Evolutionary conservation across 2,329 filamentous ascomycete species (phyloP).

Genomic region (Aspergillus sp.): DNA sequence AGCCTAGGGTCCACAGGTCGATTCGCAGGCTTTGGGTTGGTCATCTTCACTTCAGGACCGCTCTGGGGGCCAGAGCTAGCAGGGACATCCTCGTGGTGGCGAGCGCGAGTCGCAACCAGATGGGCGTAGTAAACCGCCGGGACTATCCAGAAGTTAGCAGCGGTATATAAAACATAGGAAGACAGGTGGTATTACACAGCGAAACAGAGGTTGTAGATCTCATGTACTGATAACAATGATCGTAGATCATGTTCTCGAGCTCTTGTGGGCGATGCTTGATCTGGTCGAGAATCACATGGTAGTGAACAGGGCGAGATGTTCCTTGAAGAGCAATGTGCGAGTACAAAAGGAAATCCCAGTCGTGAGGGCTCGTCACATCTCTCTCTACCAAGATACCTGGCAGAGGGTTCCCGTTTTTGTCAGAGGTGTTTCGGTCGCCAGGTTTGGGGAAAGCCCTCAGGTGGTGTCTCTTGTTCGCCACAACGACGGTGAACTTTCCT

Average conservation of each 20-base stretch:
- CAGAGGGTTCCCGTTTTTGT: conserved; percentile 72
- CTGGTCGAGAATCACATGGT: conserved; percentile 83
- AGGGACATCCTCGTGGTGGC: conserved; percentile 59
- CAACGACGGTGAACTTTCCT: conserved; percentile 73
- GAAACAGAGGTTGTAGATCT: conserved; percentile 91
- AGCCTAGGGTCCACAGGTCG: conserved; percentile 27
- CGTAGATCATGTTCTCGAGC: conserved; percentile 83
- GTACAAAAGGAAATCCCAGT: conserved; percentile 78
- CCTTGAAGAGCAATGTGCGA: conserved; percentile 81
- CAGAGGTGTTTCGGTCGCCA: conserved; percentile 44
- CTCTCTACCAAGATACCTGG: conserved; percentile 83
- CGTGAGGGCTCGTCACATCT: conserved; percentile 83
- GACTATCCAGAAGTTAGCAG: conserved; percentile 25
- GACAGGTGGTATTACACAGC: conserved; percentile 41
- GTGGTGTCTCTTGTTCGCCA: conserved; percentile 91
- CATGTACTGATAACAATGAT: conserved; percentile 89
- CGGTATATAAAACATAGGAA: background rate
- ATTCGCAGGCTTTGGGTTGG: conserved; percentile 20
- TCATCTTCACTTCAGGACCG: conserved; percentile 31
- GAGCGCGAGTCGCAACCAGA: conserved; percentile 72
- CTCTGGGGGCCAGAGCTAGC: conserved; percentile 35
- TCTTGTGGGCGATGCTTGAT: conserved; percentile 58
- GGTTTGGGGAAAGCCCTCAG: conserved; percentile 79
- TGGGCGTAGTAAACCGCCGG: conserved; percentile 97
- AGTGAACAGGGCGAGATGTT: conserved; percentile 85